Conservation (phyloP, 2,329 filamentous ascomycete species). For the Neofusicoccum cordaticola region DNA sequence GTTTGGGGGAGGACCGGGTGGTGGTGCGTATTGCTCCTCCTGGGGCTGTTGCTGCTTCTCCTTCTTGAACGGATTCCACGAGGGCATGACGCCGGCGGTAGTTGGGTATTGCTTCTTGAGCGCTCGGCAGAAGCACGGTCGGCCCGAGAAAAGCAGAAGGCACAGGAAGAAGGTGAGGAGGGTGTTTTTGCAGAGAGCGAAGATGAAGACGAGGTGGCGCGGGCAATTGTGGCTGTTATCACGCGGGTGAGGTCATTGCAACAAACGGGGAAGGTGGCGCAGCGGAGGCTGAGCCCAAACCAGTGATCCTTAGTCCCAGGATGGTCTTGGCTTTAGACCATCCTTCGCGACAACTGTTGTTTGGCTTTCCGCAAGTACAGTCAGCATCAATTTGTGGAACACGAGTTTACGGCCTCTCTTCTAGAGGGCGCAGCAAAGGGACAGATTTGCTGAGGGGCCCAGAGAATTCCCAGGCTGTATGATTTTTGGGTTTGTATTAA, state of each 20-base stretch:
- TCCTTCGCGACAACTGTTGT: too few relatives aligned
- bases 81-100: not conserved
- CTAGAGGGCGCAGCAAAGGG: too few relatives aligned
- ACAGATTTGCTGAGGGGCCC: not conserved
- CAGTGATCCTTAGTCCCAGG: not conserved
- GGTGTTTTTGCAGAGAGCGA: not conserved
- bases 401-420: too few relatives aligned
- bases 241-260: not conserved
- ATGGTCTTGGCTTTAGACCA: too few relatives aligned
- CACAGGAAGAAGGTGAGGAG: not conserved
- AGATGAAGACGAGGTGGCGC: not conserved
- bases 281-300: not conserved
- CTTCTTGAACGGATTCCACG: conserved; percentile 8
- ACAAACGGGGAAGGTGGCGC: not conserved
- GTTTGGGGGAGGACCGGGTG: conserved; percentile 21
- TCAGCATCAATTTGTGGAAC: too few relatives aligned
- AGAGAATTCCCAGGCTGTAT: not conserved
- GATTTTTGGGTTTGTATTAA: not conserved
- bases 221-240: not conserved
- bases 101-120: not conserved
- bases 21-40: conserved; percentile 19
- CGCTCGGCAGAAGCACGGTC: not conserved
- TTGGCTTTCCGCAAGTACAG: not conserved
- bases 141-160: not conserved
- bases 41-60: not conserved